phyloP scores from a whole-genome alignment of 108 stramenopile genomes.

The Stephanodiscus triporus region DNA sequence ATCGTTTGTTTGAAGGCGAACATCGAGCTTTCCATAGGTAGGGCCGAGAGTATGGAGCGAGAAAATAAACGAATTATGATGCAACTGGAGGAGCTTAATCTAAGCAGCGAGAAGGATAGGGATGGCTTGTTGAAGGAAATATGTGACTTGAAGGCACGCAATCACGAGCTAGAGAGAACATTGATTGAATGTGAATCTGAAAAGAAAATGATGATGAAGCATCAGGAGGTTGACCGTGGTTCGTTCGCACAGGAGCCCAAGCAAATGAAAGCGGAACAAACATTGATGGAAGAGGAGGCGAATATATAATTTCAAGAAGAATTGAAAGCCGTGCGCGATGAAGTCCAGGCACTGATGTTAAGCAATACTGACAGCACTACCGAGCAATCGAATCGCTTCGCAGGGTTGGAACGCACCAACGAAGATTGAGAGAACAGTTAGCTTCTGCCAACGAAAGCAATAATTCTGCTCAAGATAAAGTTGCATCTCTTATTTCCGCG shows the following conservation, averaged over 20 bases:
- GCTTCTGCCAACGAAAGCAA: neutral
- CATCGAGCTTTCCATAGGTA: slow-evolving; percentile 30
- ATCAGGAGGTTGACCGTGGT: neutral
- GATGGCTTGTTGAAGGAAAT: slow-evolving; percentile 8
- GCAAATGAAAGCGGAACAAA: neutral
- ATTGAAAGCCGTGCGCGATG: neutral
- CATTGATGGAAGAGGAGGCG: neutral
- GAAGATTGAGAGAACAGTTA: neutral
- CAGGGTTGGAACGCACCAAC: slow-evolving; percentile 6
- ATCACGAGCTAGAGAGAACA: slow-evolving; percentile 15
- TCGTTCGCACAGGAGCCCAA: neutral
- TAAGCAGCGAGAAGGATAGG: slow-evolving; percentile 17
- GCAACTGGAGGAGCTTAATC: slow-evolving; percentile 30
- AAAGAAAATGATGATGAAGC: neutral
- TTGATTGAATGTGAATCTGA: neutral
- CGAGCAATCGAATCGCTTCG: neutral
- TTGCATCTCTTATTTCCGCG: neutral
- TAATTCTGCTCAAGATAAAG: neutral
- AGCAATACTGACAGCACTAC: neutral
- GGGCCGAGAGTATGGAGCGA: slow-evolving; percentile 18
- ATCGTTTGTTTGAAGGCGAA: slow-evolving; percentile 34
- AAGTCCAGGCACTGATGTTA: neutral
- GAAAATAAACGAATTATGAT: slow-evolving; percentile 24
- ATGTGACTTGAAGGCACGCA: slow-evolving; percentile 12
- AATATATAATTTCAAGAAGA: neutral